Percentiles rank a stretch among this genome's conserved stretches.
These are phyloP conservation scores for Pichia rugopelliculosa DNA, from an alignment of 805 yeast genomes.

Conservation along the genomic window DNA sequence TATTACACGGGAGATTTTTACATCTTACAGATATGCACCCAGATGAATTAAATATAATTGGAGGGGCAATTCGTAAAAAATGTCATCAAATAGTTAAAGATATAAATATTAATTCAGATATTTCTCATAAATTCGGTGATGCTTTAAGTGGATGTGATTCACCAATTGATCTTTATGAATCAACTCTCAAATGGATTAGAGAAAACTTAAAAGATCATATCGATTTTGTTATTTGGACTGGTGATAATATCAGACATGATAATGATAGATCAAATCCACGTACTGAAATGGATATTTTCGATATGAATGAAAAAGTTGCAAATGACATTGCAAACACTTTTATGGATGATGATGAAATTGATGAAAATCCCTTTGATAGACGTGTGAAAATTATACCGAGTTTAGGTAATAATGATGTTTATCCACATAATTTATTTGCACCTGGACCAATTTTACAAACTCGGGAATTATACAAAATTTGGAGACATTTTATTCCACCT, in stretches of 20 bases:
- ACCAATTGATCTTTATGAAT: conserved; percentile 52
- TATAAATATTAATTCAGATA: conserved; percentile 29
- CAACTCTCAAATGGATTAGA: conserved; percentile 61
- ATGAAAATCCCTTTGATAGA: conserved; percentile 22
- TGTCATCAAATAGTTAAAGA: conserved; percentile 48
- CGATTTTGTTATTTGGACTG: conserved; percentile 87
- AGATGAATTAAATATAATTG: conserved; percentile 55
- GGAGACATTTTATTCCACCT: conserved; percentile 70
- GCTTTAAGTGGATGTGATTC: conserved; percentile 75
- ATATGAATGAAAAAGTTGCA: conserved; percentile 55
- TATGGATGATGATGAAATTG: conserved; percentile 36
- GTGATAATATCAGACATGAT: conserved; percentile 82
- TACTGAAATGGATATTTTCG: conserved; percentile 63
- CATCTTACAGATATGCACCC: conserved; percentile 87
- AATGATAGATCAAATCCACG: conserved; percentile 70
- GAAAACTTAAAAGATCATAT: conserved; percentile 63
- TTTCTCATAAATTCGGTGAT: conserved; percentile 65
- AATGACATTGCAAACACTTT: conserved; percentile 45
- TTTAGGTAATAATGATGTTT: conserved; percentile 82
- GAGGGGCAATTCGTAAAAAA: conserved; percentile 37
- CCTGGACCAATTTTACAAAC: conserved; percentile 89
- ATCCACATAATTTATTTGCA: conserved; percentile 79
- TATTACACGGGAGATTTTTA: conserved; percentile 68
- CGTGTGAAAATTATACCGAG: conserved; percentile 52
- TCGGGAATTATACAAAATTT: conserved; percentile 62